phyloP scores from a whole-genome alignment of 176 grass and related monocot species.

The Triticum urartu region DNA sequence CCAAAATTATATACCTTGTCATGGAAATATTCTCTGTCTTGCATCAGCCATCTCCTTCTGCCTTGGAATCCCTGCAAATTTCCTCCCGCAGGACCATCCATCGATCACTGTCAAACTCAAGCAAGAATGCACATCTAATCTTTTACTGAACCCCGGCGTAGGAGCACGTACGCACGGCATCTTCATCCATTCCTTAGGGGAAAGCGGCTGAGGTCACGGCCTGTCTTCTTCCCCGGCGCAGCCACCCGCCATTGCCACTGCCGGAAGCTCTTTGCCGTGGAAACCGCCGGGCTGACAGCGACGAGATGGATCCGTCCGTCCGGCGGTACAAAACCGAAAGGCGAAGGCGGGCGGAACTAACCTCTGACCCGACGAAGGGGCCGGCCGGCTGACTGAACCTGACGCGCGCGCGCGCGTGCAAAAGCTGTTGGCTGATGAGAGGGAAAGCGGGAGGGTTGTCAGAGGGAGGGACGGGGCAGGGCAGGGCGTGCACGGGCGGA shows the following conservation, averaged over 20 bases:
- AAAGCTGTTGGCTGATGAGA: constrained; percentile 3
- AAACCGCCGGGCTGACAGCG: not conserved
- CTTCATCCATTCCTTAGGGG: not conserved
- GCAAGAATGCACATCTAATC: not conserved
- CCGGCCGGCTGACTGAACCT: not conserved
- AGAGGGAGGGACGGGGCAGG: not conserved
- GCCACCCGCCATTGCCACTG: not conserved
- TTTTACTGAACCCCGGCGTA: not conserved
- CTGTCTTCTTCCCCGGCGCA: not conserved
- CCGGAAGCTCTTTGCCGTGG: not conserved
- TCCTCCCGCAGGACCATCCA: not conserved
- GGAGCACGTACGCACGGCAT: not conserved
- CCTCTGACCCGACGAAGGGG: not conserved
- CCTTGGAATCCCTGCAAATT: not conserved
- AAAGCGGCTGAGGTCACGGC: not conserved
- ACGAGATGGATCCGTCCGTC: not conserved
- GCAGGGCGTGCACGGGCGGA: constrained; percentile 24
- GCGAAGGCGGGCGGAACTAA: not conserved
- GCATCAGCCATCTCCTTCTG: not conserved
- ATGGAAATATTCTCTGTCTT: not conserved
- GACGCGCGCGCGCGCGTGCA: constrained; percentile 1
- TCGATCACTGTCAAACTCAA: not conserved
- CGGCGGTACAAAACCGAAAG: not conserved
- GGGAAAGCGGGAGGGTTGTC: not conserved
- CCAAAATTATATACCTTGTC: not conserved